Evolutionary conservation across 495 filamentous ascomycete species (phyloP), one percentile per base, ranked within the genome.

Genomic region (Thermochaetoides thermophila): DNA sequence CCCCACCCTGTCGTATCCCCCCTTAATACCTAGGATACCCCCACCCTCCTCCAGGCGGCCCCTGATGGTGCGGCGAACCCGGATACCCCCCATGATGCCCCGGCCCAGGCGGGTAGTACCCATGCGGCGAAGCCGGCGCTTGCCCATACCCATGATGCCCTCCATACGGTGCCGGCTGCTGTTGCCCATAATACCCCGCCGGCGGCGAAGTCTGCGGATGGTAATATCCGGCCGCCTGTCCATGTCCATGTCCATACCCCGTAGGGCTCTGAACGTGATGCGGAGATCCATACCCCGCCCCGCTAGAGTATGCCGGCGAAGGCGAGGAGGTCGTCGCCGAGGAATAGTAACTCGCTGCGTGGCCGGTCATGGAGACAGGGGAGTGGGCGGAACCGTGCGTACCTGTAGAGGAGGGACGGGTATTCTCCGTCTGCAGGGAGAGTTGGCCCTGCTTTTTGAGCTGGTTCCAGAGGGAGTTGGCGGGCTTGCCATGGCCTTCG

Each of bases 391-490:
- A n/a, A n/a, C n/a, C n/a, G n/a, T n/a, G n/a, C n/a, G n/a, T n/a
- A n/a, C n/a, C n/a, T n/a, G n/a, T n/a, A n/a, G n/a, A n/a, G n/a
- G n/a, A n/a, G n/a, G n/a, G n/a, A n/a, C n/a, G n/a, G n/a, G n/a
- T n/a, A n/a, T n/a, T n/a, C n/a, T n/a, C n/a, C n/a, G n/a, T n/a
- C n/a, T n/a, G n/a, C n/a, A n/a, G n/a, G n/a, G n/a, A n/a, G n/a
- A n/a, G n/a, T n/a, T n/a, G n/a, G n/a, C n/a, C n/a, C n/a, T n/a
- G n/a, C n/a, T n/a, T 40, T 23, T 46, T 52, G 23, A 69, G 57
- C 32, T 71, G 56, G n/a, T 51, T 48, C 68, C 68, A 72, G 3
- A 72, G 55, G 0, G 62, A 67, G 0, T 59, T 60, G 0, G 55
- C 47, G 0, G 63, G 61, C 30, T 57, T 63, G 3, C 65, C 65